Percentiles rank a stretch among this genome's conserved stretches.
These are phyloP conservation scores for Microcyclospora pomicola DNA, from an alignment of 2,329 filamentous ascomycete genomes.

Conservation along the genomic window DNA sequence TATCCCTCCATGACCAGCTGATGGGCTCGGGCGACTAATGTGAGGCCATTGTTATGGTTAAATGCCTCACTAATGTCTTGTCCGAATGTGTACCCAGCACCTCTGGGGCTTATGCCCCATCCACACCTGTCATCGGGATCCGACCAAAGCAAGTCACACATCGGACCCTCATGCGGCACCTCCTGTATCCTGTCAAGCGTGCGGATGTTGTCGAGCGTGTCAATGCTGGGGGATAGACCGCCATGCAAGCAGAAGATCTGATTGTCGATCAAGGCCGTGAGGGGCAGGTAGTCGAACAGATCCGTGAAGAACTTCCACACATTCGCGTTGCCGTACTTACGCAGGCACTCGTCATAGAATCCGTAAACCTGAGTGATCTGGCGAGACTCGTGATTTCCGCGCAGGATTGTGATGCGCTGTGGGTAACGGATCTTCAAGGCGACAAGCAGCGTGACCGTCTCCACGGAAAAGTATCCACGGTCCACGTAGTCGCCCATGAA, in stretches of 20 bases:
- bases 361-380: conserved; percentile 99
- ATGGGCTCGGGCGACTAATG: conserved; percentile 87
- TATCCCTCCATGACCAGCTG: conserved; percentile 99
- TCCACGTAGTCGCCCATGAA: conserved; percentile 99
- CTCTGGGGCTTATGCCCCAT: conserved; percentile 53
- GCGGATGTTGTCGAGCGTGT: conserved; percentile 89
- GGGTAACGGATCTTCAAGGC: conserved; percentile 97
- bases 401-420: conserved; percentile 92
- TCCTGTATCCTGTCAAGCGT: conserved; percentile 94
- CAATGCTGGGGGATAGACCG: conserved; percentile 88
- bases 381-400: conserved; percentile 96
- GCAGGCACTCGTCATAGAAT: conserved; percentile 97
- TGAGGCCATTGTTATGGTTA: conserved; percentile 97
- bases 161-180: conserved; percentile 93
- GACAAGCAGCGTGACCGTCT: conserved; percentile 92
- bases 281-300: conserved; percentile 93
- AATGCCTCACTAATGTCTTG: conserved; percentile 98
- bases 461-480: conserved; percentile 95
- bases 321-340: conserved; percentile 97
- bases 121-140: conserved; percentile 86
- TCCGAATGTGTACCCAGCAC: conserved; percentile 54
- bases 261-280: conserved; percentile 95
- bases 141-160: conserved; percentile 96
- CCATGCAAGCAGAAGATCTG: conserved; percentile 99
- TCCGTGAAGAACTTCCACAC: conserved; percentile 99